Conservation (phyloP, 2,329 filamentous ascomycete species). For the Metarhizium album region DNA sequence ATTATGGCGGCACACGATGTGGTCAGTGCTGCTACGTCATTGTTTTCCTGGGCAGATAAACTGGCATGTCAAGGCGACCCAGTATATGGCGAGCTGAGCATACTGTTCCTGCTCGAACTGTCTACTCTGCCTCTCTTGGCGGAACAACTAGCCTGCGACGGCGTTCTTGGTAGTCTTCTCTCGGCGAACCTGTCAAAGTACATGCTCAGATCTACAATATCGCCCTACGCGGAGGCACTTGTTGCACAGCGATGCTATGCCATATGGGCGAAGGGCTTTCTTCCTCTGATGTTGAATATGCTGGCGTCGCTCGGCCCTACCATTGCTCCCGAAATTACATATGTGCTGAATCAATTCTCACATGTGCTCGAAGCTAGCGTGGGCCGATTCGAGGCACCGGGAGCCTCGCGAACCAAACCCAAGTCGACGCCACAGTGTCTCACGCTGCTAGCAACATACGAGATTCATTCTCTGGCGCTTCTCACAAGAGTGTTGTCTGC, state of each 20-base stretch:
- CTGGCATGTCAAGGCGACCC: slow-evolving; percentile 71
- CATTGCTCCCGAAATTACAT: slow-evolving; percentile 72
- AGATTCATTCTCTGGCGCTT: slow-evolving; percentile 69
- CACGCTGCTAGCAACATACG: slow-evolving; percentile 61
- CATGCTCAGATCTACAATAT: slow-evolving; percentile 60
- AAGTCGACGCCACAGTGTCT: slow-evolving; percentile 49
- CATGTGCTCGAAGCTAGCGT: slow-evolving; percentile 64
- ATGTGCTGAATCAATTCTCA: slow-evolving; percentile 84
- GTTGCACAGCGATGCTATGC: slow-evolving; percentile 65
- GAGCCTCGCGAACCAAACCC: slow-evolving; percentile 40
- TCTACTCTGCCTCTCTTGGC: slow-evolving; percentile 72
- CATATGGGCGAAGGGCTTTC: slow-evolving; percentile 81
- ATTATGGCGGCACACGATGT: slow-evolving; percentile 62
- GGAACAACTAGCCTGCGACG: slow-evolving; percentile 82
- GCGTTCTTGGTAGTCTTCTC: slow-evolving; percentile 66
- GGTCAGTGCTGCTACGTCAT: slow-evolving; percentile 68
- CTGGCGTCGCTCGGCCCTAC: slow-evolving; percentile 71
- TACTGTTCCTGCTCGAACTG: slow-evolving; percentile 79
- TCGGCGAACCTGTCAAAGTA: slow-evolving; percentile 70
- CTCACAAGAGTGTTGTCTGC: slow-evolving; percentile 61
- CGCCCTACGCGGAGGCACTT: slow-evolving; percentile 65
- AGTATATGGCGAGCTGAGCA: slow-evolving; percentile 83
- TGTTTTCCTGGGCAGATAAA: slow-evolving; percentile 91
- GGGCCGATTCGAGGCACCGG: slow-evolving; percentile 56
- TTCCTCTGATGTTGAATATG: slow-evolving; percentile 83